A percentile compares a stretch with the other conserved stretches of the same genome.
Conservation (phyloP, 805 yeast genomes). For the Lipomyces spencermartinsiae region DNA sequence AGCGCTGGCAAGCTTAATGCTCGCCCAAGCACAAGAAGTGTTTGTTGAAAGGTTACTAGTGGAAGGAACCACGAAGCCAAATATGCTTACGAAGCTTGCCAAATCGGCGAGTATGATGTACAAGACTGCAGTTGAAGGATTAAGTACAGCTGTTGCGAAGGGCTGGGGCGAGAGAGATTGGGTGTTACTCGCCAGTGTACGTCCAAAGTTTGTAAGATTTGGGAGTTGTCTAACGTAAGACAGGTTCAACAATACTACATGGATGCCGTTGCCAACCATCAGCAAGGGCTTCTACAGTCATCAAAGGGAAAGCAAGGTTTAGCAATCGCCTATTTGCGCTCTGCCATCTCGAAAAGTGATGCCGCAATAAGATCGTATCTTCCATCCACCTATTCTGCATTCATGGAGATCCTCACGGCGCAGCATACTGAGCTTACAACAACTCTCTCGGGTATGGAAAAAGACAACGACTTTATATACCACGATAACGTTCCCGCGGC, state of each 20-base stretch:
- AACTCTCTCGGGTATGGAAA: constrained; percentile 55
- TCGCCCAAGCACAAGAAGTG: constrained; percentile 90
- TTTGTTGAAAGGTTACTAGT: constrained; percentile 68
- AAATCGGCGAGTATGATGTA: constrained; percentile 63
- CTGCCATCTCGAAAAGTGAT: constrained; percentile 51
- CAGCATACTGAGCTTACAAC: constrained; percentile 40
- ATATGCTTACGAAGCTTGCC: constrained; percentile 79
- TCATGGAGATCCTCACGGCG: constrained; percentile 39
- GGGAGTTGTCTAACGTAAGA: constrained; percentile 22
- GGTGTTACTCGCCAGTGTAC: constrained; percentile 61
- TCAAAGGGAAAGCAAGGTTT: constrained; percentile 69
- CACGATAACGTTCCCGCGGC: constrained; percentile 75
- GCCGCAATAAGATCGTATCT: constrained; percentile 40
- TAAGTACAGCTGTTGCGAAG: constrained; percentile 50
- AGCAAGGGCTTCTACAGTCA: constrained; percentile 52
- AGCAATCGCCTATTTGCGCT: constrained; percentile 68
- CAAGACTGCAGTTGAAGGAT: constrained; percentile 56
- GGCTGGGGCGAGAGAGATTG: constrained; percentile 55
- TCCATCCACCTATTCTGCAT: constrained; percentile 38
- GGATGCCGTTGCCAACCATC: constrained; percentile 60
- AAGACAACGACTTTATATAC: constrained; percentile 89
- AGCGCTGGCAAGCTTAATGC: constrained; percentile 67
- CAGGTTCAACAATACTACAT: constrained; percentile 54
- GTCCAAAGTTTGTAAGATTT: constrained; percentile 42
- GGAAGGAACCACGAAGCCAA: constrained; percentile 57